These are phyloP conservation scores for Yamadazyma pseudoaaseri DNA, from an alignment of 1,139 yeast species.

Conservation along the genomic window DNA sequence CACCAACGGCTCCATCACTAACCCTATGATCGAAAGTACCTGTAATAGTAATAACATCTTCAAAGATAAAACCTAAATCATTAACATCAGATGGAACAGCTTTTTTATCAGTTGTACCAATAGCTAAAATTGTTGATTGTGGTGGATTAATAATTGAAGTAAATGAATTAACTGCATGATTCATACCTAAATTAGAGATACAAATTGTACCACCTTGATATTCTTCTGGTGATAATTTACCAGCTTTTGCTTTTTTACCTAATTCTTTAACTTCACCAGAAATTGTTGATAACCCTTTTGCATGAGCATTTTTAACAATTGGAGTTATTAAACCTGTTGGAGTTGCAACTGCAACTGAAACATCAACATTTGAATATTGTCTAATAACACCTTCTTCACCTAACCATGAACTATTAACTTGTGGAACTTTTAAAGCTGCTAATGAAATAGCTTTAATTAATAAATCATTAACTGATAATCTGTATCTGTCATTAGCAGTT, in stretches of 20 bases:
- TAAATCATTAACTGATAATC: conserved; percentile 90
- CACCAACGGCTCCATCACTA: conserved; percentile 97
- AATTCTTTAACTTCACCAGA: conserved; percentile 85
- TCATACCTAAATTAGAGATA: conserved; percentile 98
- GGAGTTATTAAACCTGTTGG: conserved; percentile 98
- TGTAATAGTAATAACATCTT: conserved; percentile 85
- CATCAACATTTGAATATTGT: conserved; percentile 89
- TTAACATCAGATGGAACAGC: conserved; percentile 91
- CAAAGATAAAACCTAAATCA: conserved; percentile 90
- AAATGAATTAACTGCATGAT: conserved; percentile 86
- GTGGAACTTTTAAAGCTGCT: conserved; percentile 90
- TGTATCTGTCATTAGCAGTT: conserved; percentile 82
- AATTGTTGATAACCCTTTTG: conserved; percentile 80
- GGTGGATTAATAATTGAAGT: conserved; percentile 99
- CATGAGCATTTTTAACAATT: conserved; percentile 81
- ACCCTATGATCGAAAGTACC: conserved; percentile 98
- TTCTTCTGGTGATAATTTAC: conserved; percentile 91
- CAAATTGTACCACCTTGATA: conserved; percentile 99
- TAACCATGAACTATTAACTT: conserved; percentile 92
- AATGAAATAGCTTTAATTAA: conserved; percentile 91
- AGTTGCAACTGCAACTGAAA: conserved; percentile 97
- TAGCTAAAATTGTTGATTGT: conserved; percentile 89
- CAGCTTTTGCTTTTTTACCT: conserved; percentile 94
- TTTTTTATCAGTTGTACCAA: conserved; percentile 89
- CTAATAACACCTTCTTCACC: conserved; percentile 88